Conservation (phyloP, 768 basidiomycete genomes). For the Kwoniella dejecticola region DNA sequence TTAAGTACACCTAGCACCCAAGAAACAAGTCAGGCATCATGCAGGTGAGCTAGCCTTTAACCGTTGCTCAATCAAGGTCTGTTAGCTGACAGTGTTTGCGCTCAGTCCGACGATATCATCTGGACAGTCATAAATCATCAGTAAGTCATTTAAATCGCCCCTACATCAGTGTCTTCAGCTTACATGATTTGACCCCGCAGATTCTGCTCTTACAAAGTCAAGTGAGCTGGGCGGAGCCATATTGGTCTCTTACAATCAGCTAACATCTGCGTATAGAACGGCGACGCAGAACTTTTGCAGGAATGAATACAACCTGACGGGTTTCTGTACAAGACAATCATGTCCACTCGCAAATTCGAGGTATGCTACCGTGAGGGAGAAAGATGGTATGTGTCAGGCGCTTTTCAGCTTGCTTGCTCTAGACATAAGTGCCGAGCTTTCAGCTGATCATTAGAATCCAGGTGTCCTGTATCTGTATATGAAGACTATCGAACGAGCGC, state of each 20-base stretch:
- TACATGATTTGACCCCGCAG: constrained; percentile 59
- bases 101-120: constrained; percentile 84
- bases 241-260: background rate
- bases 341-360: constrained; percentile 97
- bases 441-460: constrained; percentile 40
- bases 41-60: constrained; percentile 41
- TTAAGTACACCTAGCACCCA: background rate
- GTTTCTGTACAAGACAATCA: constrained; percentile 89
- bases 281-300: constrained; percentile 96
- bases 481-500: constrained; percentile 97
- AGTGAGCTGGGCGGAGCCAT: constrained; percentile 63
- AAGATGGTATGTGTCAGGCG: constrained; percentile 67
- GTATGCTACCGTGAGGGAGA: constrained; percentile 96
- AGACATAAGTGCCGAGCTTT: background rate
- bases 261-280: constrained; percentile 63
- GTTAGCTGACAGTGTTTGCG: background rate
- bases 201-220: constrained; percentile 99
- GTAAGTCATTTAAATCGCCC: constrained; percentile 37
- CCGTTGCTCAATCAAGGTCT: constrained; percentile 3
- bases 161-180: constrained; percentile 3
- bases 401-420: background rate
- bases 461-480: constrained; percentile 89
- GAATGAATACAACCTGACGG: constrained; percentile 98
- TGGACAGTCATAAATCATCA: constrained; percentile 88
- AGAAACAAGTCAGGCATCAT: constrained; percentile 23